Evolutionary conservation across 2,329 filamentous ascomycete genomes (phyloP).

Genomic region (Fusarium buharicum): DNA sequence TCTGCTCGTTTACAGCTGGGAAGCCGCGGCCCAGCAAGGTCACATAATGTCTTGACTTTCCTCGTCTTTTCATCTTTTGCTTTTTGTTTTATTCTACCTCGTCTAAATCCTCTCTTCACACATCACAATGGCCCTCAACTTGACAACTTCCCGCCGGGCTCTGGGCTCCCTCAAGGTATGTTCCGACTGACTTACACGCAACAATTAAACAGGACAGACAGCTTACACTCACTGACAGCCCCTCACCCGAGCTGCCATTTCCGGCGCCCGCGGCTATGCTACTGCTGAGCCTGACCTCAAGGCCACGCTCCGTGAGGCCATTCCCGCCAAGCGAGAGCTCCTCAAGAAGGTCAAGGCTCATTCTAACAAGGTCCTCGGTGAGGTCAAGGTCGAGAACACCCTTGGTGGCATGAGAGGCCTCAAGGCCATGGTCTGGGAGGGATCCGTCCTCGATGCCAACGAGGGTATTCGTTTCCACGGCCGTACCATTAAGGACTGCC

Average conservation of each 20-base stretch:
- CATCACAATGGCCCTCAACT: constrained; percentile 70
- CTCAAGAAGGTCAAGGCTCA: constrained; percentile 93
- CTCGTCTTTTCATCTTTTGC: background rate
- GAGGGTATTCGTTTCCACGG: constrained; percentile 99
- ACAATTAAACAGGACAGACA: background rate
- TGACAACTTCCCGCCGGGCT: constrained; percentile 70
- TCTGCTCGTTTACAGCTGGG: constrained; percentile 40
- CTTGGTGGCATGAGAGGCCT: constrained; percentile 97
- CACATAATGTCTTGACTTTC: constrained; percentile 15
- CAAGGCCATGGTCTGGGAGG: constrained; percentile 99
- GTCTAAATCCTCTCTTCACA: background rate
- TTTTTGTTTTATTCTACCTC: constrained; percentile 11
- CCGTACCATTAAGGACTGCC: constrained; percentile 97
- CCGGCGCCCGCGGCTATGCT: constrained; percentile 69
- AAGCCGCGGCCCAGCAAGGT: constrained; percentile 39
- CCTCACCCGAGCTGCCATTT: constrained; percentile 48
- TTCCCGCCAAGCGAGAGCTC: constrained; percentile 92
- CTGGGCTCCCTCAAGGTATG: constrained; percentile 72
- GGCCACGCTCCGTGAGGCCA: constrained; percentile 80
- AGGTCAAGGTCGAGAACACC: constrained; percentile 93
- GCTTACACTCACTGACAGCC: constrained; percentile 39
- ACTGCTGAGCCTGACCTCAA: constrained; percentile 91
- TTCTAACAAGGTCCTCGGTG: constrained; percentile 83
- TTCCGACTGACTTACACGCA: constrained; percentile 5
- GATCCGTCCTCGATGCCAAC: constrained; percentile 93